phyloP scores from a whole-genome alignment of 495 filamentous ascomycete genomes.

The Podospora didyma region DNA sequence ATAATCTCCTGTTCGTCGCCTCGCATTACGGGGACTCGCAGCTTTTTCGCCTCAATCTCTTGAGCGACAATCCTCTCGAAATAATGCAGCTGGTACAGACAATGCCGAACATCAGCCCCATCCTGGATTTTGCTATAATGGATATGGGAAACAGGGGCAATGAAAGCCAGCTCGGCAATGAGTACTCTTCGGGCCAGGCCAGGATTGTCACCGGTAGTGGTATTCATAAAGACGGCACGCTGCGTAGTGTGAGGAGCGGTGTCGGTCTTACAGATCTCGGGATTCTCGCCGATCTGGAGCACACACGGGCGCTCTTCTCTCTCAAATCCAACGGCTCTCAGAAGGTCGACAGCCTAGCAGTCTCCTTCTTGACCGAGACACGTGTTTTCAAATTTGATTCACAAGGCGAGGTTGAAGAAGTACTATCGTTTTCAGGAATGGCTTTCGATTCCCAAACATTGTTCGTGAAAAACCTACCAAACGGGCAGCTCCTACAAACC shows the following conservation, averaged over 20 bases:
- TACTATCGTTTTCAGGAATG: slow-evolving; percentile 69
- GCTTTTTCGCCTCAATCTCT: slow-evolving; percentile 58
- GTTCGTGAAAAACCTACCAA: slow-evolving; percentile 58
- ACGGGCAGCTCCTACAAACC: slow-evolving; percentile 70
- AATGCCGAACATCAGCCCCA: slow-evolving; percentile 80
- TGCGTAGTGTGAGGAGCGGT: slow-evolving; percentile 86
- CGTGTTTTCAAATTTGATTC: slow-evolving; percentile 73
- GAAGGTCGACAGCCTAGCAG: slow-evolving; percentile 65
- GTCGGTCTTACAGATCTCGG: slow-evolving; percentile 90
- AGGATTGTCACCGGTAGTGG: slow-evolving; percentile 91
- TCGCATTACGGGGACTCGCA: slow-evolving; percentile 93
- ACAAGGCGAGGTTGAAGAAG: slow-evolving; percentile 79
- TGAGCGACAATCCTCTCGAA: slow-evolving; percentile 20
- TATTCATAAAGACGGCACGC: slow-evolving; percentile 76
- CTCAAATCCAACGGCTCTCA: slow-evolving; percentile 44
- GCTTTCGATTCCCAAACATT: slow-evolving; percentile 68
- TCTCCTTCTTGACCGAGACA: slow-evolving; percentile 81
- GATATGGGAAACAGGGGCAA: slow-evolving; percentile 82
- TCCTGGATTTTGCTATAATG: slow-evolving; percentile 91
- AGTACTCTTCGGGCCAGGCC: slow-evolving; percentile 91
- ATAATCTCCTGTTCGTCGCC: slow-evolving; percentile 74
- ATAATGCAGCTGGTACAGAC: slow-evolving; percentile 68
- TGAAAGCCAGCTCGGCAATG: slow-evolving; percentile 69
- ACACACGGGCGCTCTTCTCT: slow-evolving; percentile 62
- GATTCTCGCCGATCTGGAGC: slow-evolving; percentile 72